Percentiles rank a stretch among this genome's conserved stretches.
These are phyloP conservation scores for Suhomyces bribrorum DNA, from an alignment of 1,139 yeast genomes.

Conservation along the genomic window DNA sequence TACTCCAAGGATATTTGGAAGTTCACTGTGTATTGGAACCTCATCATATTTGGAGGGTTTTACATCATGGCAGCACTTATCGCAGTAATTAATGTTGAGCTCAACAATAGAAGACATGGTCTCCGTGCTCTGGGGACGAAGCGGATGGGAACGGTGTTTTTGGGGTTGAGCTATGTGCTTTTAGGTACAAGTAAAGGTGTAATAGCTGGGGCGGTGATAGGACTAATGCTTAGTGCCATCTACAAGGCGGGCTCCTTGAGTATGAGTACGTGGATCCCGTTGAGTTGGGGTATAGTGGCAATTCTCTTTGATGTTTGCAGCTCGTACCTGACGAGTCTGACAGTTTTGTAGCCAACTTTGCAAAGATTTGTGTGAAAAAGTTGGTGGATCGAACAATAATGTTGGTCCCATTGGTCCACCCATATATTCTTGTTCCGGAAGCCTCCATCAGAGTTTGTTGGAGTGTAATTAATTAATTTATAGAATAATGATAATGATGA, in stretches of 20 bases:
- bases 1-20: conserved; percentile 76
- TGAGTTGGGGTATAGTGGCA: conserved; percentile 72
- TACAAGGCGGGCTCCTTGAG: conserved; percentile 76
- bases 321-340: conserved; percentile 54
- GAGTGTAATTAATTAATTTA: no score
- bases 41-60: conserved; percentile 64
- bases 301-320: conserved; percentile 65
- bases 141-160: conserved; percentile 28
- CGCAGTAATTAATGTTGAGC: conserved; percentile 49
- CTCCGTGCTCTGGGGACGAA: conserved; percentile 15
- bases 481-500: no score
- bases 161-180: conserved; percentile 46
- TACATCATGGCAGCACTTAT: conserved; percentile 66
- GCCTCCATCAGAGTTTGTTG: no score
- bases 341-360: conserved; percentile 22
- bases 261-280: conserved; percentile 94
- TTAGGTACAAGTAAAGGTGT: conserved; percentile 67
- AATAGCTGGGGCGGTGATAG: conserved; percentile 72
- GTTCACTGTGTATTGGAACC: conserved; percentile 80
- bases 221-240: conserved; percentile 61
- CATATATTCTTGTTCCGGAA: no score
- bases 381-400: background rate
- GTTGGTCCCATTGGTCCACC: no score
- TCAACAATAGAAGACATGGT: conserved; percentile 25
- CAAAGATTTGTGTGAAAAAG: conserved; percentile 13